These are phyloP conservation scores for Mrakia hoshinonis DNA, from an alignment of 768 basidiomycete species.

Conservation along the genomic window DNA sequence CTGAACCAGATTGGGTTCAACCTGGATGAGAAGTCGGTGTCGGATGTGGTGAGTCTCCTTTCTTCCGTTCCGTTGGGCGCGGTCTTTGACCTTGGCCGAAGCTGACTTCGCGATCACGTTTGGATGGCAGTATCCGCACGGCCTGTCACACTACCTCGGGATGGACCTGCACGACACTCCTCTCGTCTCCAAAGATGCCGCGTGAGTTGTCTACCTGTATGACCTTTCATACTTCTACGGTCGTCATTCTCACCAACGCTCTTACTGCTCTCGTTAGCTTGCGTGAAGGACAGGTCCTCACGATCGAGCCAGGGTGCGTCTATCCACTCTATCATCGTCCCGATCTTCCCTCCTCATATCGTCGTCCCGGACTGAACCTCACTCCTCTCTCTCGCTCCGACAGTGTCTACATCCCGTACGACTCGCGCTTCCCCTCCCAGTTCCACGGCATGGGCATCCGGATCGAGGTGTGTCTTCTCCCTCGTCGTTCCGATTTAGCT, in stretches of 20 bases:
- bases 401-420: constrained; percentile 83
- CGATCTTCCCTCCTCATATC: not conserved
- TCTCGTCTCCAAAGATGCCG: constrained; percentile 37
- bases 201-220: constrained; percentile 34
- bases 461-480: constrained; percentile 57
- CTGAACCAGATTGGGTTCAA: constrained; percentile 69
- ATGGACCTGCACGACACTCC: constrained; percentile 85
- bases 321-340: not conserved
- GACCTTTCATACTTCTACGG: not conserved
- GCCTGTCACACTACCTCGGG: constrained; percentile 82
- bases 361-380: not conserved
- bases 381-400: constrained; percentile 18
- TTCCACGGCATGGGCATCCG: constrained; percentile 89
- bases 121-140: constrained; percentile 65
- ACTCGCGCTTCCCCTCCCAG: constrained; percentile 65
- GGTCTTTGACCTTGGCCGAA: not conserved
- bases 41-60: constrained; percentile 45
- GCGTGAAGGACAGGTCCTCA: constrained; percentile 79
- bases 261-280: constrained; percentile 43
- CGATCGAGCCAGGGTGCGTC: constrained; percentile 65
- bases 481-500: not conserved
- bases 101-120: not conserved
- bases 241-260: not conserved
- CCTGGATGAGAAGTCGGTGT: constrained; percentile 57
- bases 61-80: not conserved